Base-by-base conservation (phyloP, 768 basidiomycete genomes). In the Naematelia aurantialba region DNA sequence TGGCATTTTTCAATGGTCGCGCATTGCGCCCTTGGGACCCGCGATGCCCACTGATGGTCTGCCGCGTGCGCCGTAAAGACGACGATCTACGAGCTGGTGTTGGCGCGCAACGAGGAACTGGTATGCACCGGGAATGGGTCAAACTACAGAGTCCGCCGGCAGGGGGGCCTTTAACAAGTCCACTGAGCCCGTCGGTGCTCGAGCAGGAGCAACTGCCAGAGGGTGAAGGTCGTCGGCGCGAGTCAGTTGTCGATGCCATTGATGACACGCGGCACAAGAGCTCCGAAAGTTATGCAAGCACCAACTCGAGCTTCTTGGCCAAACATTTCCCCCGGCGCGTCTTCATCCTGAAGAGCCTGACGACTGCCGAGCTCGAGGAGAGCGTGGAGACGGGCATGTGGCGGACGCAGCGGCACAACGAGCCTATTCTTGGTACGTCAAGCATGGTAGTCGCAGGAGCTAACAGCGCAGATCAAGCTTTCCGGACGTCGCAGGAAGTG, bases 321-420 rank as follows among this genome's bases (percentile, higher is more conserved):
- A 82, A 80, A 52, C 79, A 90, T 73, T 97, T 94, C 75, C 91
- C 91, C 2, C 83, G 82, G 68, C 85, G 93, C n/a, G 90, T 85
- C 72, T 96, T 96, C 69, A 93, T 97, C 60, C 83, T 94, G 69
- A 93, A 94, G 78, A 90, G 89, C 22, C 77, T 89, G 72, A 87
- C 87, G 1, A 85, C 86, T 80, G 91, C 81, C 60, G 89, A 89
- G 76, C 78, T 91, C 70, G 86, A 92, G 65, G 78, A 88, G 30
- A 91, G 89, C 74, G 85, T 89, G 24, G 80, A 87, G 72, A 82
- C 82, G 13, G 87, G 89, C 0, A 55, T 89, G 1, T 97, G 94
- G 94, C 88, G 89, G 46, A 97, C 93, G 0, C 94, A 98, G 78
- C 82, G 81, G 66, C 92, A 94, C 78, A 96, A 94, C 69, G 91